Conservation (phyloP, 2,329 filamentous ascomycete species). For the Nakataea oryzae region DNA sequence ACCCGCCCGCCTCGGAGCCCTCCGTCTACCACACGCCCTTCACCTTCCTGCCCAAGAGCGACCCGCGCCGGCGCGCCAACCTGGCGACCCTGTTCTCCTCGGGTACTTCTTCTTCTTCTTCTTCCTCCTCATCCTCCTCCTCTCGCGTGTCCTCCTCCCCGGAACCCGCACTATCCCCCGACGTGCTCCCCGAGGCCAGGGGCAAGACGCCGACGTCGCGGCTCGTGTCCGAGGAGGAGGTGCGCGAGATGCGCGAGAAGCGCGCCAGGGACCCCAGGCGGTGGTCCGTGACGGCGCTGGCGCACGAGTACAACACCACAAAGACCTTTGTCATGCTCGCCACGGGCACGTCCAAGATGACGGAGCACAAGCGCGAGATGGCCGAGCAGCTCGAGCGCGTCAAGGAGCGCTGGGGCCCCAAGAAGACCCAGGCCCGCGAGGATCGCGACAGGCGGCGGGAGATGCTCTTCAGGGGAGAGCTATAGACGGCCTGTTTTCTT, state of each 20-base stretch:
- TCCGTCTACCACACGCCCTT: conserved; percentile 56
- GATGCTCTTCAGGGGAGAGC: conserved; percentile 39
- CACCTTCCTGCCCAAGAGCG: conserved; percentile 50
- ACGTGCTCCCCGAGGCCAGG: conserved; percentile 5
- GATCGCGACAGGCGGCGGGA: conserved; percentile 42
- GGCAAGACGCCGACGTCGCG: background rate
- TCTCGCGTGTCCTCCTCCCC: background rate
- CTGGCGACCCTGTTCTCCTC: conserved; percentile 31
- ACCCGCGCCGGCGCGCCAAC: conserved; percentile 41
- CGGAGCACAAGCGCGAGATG: conserved; percentile 29
- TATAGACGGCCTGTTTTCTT: conserved; percentile 19
- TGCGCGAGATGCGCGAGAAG: conserved; percentile 49
- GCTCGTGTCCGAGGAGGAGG: conserved; percentile 42
- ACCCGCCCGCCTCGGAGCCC: conserved; percentile 33
- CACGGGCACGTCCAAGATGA: conserved; percentile 28
- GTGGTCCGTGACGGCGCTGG: conserved; percentile 44
- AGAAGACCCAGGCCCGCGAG: conserved; percentile 40
- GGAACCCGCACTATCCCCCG: conserved; percentile 1
- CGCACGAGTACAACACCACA: conserved; percentile 44
- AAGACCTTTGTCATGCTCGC: conserved; percentile 48
- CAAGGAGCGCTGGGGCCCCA: conserved; percentile 47
- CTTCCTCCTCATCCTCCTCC: conserved; percentile 8
- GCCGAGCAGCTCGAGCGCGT: conserved; percentile 34
- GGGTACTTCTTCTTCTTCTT: no score
- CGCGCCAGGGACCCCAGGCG: conserved; percentile 38